Evolutionary conservation across 2,329 filamentous ascomycete species (phyloP).

Genomic region (Nigrospora osmanthi): DNA sequence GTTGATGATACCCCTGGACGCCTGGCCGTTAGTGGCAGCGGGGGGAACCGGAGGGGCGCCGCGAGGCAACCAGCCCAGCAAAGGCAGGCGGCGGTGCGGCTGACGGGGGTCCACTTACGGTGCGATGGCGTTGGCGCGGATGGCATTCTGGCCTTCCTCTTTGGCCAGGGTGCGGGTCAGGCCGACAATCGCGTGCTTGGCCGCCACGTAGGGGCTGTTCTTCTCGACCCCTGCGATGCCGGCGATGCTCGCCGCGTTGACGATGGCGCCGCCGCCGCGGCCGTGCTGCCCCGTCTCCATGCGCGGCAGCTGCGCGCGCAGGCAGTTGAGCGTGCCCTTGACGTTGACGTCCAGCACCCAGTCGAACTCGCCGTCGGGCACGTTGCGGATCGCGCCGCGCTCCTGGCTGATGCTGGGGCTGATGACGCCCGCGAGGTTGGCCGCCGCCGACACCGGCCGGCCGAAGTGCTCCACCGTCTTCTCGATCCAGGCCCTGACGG

Average conservation of each 20-base stretch:
- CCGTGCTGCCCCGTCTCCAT: slow-evolving; percentile 2
- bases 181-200: slow-evolving; percentile 7
- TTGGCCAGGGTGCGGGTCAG: slow-evolving; percentile 6
- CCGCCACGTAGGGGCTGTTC: slow-evolving; percentile 9
- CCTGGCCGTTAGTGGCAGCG: not conserved
- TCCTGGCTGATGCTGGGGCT: slow-evolving; percentile 1
- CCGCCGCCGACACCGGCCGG: slow-evolving; percentile 12
- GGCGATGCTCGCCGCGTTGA: slow-evolving; percentile 31
- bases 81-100: not conserved
- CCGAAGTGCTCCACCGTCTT: slow-evolving; percentile 7
- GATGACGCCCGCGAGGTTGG: slow-evolving; percentile 19
- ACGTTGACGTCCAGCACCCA: slow-evolving; percentile 7
- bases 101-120: no score
- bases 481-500: not conserved
- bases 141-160: slow-evolving; percentile 5
- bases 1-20: not conserved
- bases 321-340: slow-evolving; percentile 6
- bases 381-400: slow-evolving; percentile 1
- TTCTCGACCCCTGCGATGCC: slow-evolving; percentile 22
- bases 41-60: not conserved
- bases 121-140: slow-evolving; percentile 1
- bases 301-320: slow-evolving; percentile 6
- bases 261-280: slow-evolving; percentile 27
- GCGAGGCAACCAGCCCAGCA: no score
- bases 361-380: slow-evolving; percentile 5